Percentiles rank a stretch among this genome's conserved stretches.
Evolutionary conservation across 208 protist genomes (phyloP).

Genomic region (Kentomonas sorsogonicus): DNA sequence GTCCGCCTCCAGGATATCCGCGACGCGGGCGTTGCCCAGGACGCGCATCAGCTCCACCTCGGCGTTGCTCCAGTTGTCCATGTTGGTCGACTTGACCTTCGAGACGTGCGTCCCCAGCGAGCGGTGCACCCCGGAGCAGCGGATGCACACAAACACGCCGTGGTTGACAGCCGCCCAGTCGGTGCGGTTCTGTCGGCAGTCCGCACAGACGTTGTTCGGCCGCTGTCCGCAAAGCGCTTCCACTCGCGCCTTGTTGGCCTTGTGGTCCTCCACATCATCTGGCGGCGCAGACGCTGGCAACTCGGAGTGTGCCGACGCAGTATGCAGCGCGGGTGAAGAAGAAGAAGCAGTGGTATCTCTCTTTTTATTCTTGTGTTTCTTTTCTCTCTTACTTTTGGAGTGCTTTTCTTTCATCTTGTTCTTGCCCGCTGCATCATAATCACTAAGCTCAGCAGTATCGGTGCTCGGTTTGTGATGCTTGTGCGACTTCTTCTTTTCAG

Average conservation of each 20-base stretch:
- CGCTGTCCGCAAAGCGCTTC: slow-evolving; percentile 47
- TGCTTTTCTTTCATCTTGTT: slow-evolving; percentile 1
- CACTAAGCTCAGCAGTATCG: neutral
- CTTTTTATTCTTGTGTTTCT: slow-evolving; percentile 4
- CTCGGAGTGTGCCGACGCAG: neutral
- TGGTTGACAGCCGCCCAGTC: slow-evolving; percentile 88
- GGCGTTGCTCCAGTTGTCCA: slow-evolving; percentile 80
- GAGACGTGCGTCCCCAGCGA: slow-evolving; percentile 90
- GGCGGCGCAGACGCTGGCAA: neutral
- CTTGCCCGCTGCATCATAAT: neutral
- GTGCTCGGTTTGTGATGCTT: neutral
- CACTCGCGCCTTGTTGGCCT: slow-evolving; percentile 49
- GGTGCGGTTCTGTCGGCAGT: slow-evolving; percentile 74
- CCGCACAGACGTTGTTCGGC: slow-evolving; percentile 79
- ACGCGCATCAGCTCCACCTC: slow-evolving; percentile 68
- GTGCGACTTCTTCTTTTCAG: neutral
- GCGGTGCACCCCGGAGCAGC: slow-evolving; percentile 92
- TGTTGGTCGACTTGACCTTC: slow-evolving; percentile 91
- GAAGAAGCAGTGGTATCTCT: neutral
- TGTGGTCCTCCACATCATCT: slow-evolving; percentile 47
- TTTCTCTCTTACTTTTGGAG: slow-evolving; percentile 10
- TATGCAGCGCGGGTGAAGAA: slow-evolving; percentile 4
- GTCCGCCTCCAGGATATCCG: slow-evolving; percentile 57
- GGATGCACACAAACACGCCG: slow-evolving; percentile 90
- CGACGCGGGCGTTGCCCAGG: slow-evolving; percentile 66